Base-by-base conservation (phyloP, 495 filamentous ascomycete species). In the Trichoderma reesei region DNA sequence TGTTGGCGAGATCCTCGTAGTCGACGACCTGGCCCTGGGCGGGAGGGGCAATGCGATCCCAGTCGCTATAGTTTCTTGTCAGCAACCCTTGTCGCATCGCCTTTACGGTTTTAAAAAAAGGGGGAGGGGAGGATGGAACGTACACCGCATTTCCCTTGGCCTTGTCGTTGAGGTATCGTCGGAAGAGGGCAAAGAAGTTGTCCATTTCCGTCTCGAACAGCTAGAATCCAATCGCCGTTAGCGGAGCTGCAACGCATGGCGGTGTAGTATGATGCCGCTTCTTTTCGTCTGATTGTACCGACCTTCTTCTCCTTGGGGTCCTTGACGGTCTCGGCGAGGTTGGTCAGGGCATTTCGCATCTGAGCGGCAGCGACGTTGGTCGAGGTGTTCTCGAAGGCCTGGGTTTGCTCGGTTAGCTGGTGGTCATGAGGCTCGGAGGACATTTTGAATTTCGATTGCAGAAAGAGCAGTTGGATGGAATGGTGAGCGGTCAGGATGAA, bases 321-420 rank as follows among this genome's bases (percentile, higher is more conserved):
- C 70, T 87, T 86, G 74, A 96, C 91, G 13, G 86, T 90, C 75
- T 99, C 93, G 64, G 89, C 82, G 66, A 99, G 89, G 71, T 88
- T 86, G 71, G 96, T 98, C 71, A 99, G 81, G 62, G 90, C 86
- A 82, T 99, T 99, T 72, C 94, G 90, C 94, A 99, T 99, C 82
- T 99, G 94, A 60, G 90, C 92, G 26, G 94, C 94, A 62, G 94
- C 95, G 63, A 99, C 93, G 67, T 89, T 95, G 67, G 94, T 99
- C 54, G 94, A 97, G 61, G 95, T 94, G 85, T 98, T 97, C 76
- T 99, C 94, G 75, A 99, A 99, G 56, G 94, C 93, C 94, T 98
- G 76, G 0, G 38, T n/a, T 13, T 18, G 10, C 16, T 20, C 37
- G 18, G 42, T 65, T 60, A 62, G 59, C 56, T 51, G 16, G 18